Evolutionary conservation across 495 filamentous ascomycete genomes (phyloP), one percentile per base, ranked within the genome.

Genomic region (Trichoderma virens): DNA sequence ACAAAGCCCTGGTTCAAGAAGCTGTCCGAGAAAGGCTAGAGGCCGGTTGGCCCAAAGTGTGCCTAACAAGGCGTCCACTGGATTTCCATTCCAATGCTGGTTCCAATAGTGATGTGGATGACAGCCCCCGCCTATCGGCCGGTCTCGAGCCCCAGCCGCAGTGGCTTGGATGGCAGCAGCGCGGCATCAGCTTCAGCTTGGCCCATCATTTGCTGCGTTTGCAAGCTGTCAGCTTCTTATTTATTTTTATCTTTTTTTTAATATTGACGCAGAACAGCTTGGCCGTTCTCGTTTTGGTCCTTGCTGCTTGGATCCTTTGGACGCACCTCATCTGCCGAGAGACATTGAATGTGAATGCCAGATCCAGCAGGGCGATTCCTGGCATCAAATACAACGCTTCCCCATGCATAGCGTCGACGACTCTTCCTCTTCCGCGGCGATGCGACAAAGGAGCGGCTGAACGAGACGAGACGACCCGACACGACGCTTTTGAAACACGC

Each of bases 401-500:
- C 20, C 43, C 43, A 47, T 47, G 43, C 43, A 47, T n/a, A 47
- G n/a, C 23, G 20, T 25, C 18, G 43, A 47, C 43, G 43, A 47
- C n/a, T 20, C 51, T 27, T 16, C 51, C n/a, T 20, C 51, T 27
- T 16, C 51, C 3, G 25, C 51, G 51, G 23, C 51, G 51, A 56
- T 56, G 51, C 51, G 51, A 30, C 51, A 28, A 30, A 23, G 51
- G 51, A 28, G 51, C 51, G 25, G 51, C 51, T 56, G 51, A 56
- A 18, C 27, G 51, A 56, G 25, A n/a, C 23, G 9, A 56, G 16
- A 16, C 51, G 51, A 56, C 20, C 27, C 51, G 51, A 30, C 51
- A 16, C 51, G 51, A 56, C 51, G 51, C 27, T 47, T n/a, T 20
- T 41, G 13, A 5, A 41, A 41, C 0, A 41, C 38, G 38, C 38